Base-by-base conservation (phyloP, 2,329 filamentous ascomycete species). In the Drechslera avenae region DNA sequence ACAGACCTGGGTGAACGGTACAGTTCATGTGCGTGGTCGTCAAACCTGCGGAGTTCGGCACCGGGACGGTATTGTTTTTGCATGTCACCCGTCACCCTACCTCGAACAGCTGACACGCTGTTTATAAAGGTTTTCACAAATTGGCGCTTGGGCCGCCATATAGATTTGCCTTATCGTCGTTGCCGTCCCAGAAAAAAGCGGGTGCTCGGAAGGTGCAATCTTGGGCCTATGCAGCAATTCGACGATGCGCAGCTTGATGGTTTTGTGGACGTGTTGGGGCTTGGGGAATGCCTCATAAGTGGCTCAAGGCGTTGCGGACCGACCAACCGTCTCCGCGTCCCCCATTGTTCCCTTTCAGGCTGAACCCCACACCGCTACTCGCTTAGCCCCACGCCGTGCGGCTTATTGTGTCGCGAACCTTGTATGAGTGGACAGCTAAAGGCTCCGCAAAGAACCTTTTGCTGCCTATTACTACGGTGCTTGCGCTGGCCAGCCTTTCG, bases 251-350 rank as follows among this genome's bases (percentile, higher is more conserved):
- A 31, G 19, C 12, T 42, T 28, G 28, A 33, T 35, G 17, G 39
- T 30, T 23, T 39, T 28, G 21, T 49, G 13, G 39, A 33, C 34
- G 42, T 39, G 35, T 21, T 42, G 46, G 45, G 19, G 21, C 30
- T 30, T 28, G 16, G 39, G 36, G 31, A 39, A 43, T 46, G 23
- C 31, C 14, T 42, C 31, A 34, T 26, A 35, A 37, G 41, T 63
- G 62, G 59, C 44, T 62, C 61, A 71, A 64, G 66, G 66, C 60
- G 41, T 59, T 57, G 54, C 69, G 69, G 69, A 59, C 67, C 69
- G 67, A 60, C 56, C 50, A 64, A 53, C 68, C 68, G 68, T 46
- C 50, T 59, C 59, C 62, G 62, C 57, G 63, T 62, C 26, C 59
- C 62, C 51, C 52, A 47, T 41, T 39, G 57, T 63, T 19, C 62